Evolutionary conservation across 192 early-diverging fungal species (phyloP), one percentile per base, ranked within the genome.

Genomic region (Gigaspora rosea): DNA sequence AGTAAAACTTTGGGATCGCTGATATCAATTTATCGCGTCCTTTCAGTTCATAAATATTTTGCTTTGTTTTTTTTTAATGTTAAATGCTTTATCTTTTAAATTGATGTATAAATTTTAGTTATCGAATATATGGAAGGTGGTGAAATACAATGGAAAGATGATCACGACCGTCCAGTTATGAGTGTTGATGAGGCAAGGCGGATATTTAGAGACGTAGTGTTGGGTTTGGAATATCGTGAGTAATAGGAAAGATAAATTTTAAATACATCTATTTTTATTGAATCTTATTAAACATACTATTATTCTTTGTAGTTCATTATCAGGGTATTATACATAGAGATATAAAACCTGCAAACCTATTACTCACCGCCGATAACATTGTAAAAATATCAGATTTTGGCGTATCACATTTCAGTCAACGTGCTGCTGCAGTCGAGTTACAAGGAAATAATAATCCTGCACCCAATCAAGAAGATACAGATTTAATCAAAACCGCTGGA

Each of bases 351-450:
- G 96, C 96, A 27, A 99, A 99, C 79, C 83, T 99, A 51, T 85
- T 99, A 15, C 82, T 92, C 64, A 93, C 90, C 2, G 86, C 84
- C 46, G 91, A 92, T 22, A 84, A 88, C 5, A 82, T 88, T 1
- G 95, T 97, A 58, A 99, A 99, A 81, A 96, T 99, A n/a, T 95
- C 95, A 0, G 98, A 99, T 77, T 99, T 99, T 92, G 98, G 98
- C 65, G 96, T 98, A 47, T 95, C 94, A 13, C 94, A 96, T 52
- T 92, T 97, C 47, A 88, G 91, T 46, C 81, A 82, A 80, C 69
- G 73, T 68, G 1, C 74, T 76, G 1, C 41, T 7, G 0, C 41
- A 41, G 41, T 41, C 41, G 41, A 41, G 41, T 41, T 76, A 80
- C 64, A 80, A 78, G 62, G 74, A 50, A 13, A 41, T 58, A 50